Base-by-base conservation (phyloP, 2,329 filamentous ascomycete genomes). In the Talaromyces sp. region DNA sequence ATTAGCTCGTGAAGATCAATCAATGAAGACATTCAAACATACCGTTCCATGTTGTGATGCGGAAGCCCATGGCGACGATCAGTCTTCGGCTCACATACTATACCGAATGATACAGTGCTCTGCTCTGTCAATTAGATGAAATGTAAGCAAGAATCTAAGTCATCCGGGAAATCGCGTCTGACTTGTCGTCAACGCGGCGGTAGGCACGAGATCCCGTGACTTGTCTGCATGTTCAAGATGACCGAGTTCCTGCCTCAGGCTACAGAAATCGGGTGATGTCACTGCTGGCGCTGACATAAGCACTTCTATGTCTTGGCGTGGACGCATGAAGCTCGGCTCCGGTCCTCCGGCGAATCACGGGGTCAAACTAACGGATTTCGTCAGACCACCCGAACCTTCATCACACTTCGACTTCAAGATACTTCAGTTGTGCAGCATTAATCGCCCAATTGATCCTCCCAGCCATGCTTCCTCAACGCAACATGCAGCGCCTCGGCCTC, bases 21-120 rank as follows among this genome's bases (percentile, higher is more conserved):
- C 54, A 40, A 40, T 6, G 8, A 25, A 25, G 23, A 39, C 9
- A 39, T 25, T 23, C 40, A 40, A 68, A 83, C 72, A 18, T 75
- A 91, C 90, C 90, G 78, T 93, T 93, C 90, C 90, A 93, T 14
- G 89, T 91, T 2, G 91, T 95, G 69, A 96, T 91, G 65, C 92
- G 87, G 67, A 96, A 80, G 16, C 82, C 84, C 89, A 92, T 92
- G 21, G 70, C 82, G 67, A 64, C 63, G 48, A 25, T 54, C 11
- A 16, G n/a, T 21, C 25, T 60, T 37, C 16, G 56, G n/a, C 44
- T 50, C 31, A 39, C 52, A 58, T 58, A 9, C 52, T 58, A 25
- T 7, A 21, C 18, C 28, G 50, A 35, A 14, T 8, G 25, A 37
- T 8, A 16, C 2, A 12, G 8, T 54, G 0, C 11, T 35, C 31